phyloP scores from a whole-genome alignment of 2,329 filamentous ascomycete species.

The Cadophora luteo-olivacea region DNA sequence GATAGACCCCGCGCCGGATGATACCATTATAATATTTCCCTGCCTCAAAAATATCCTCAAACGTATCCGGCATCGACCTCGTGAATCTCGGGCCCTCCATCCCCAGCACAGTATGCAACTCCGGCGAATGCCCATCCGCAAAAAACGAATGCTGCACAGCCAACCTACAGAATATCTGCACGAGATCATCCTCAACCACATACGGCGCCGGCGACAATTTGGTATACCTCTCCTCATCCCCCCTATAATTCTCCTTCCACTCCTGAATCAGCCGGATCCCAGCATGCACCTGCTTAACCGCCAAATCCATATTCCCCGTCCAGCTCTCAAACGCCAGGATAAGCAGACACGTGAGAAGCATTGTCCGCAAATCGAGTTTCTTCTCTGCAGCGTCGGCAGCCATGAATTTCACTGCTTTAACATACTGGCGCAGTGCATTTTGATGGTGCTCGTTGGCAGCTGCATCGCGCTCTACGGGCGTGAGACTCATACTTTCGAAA shows the following conservation, averaged over 20 bases:
- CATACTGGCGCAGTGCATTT: constrained; percentile 32
- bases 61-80: constrained; percentile 28
- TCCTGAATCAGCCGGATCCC: constrained; percentile 41
- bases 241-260: constrained; percentile 32
- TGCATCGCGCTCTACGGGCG: constrained; percentile 19
- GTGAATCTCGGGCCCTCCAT: constrained; percentile 30
- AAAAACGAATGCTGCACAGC: constrained; percentile 34
- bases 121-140: constrained; percentile 27
- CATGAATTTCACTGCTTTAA: constrained; percentile 34
- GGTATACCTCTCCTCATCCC: constrained; percentile 24
- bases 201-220: constrained; percentile 27
- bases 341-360: constrained; percentile 45
- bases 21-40: constrained; percentile 32
- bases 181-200: constrained; percentile 28
- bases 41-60: constrained; percentile 28
- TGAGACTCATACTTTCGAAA: constrained; percentile 28
- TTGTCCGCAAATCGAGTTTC: constrained; percentile 49
- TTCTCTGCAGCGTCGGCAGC: constrained; percentile 42
- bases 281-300: constrained; percentile 34
- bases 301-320: constrained; percentile 45
- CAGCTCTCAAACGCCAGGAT: constrained; percentile 65
- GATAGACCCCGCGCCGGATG: constrained; percentile 30
- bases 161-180: constrained; percentile 30
- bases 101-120: constrained; percentile 25
- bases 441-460: constrained; percentile 30